phyloP scores from a whole-genome alignment of 495 filamentous ascomycete genomes.

The Podospora conica region DNA sequence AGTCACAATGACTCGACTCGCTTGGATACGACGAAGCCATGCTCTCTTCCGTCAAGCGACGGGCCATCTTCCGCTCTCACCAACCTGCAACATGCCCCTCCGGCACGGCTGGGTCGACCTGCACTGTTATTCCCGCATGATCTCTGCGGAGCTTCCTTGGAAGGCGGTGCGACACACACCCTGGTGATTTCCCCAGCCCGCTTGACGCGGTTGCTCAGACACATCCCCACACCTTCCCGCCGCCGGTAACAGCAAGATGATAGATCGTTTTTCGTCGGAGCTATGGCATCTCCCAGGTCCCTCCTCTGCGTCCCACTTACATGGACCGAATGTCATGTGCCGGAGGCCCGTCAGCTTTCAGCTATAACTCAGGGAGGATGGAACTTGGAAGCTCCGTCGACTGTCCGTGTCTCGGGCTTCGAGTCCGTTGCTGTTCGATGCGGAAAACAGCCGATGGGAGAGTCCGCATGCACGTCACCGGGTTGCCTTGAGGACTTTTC shows the following conservation, averaged over 20 bases:
- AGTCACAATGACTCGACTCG: not conserved
- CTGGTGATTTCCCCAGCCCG: not conserved
- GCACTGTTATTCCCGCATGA: not conserved
- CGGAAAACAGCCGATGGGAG: not conserved
- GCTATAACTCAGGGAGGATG: not conserved
- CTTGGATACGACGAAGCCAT: not conserved
- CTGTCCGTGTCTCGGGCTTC: not conserved
- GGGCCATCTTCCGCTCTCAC: conserved; percentile 1
- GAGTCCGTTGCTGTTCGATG: not conserved
- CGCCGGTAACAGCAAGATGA: not conserved
- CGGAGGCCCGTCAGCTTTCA: not conserved
- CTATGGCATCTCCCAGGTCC: not conserved
- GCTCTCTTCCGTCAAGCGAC: not conserved
- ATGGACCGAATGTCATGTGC: conserved; percentile 12
- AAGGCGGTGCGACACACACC: not conserved
- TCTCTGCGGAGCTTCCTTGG: not conserved
- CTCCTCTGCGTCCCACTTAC: conserved; percentile 1
- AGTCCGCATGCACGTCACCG: not conserved
- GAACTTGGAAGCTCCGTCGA: not conserved
- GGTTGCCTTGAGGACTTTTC: not conserved
- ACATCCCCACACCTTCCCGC: not conserved
- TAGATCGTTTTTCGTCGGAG: not conserved
- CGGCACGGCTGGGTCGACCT: not conserved
- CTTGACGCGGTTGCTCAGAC: not conserved
- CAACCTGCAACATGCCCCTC: not conserved